Evolutionary conservation across 2,329 filamentous ascomycete genomes (phyloP), one percentile per base, ranked within the genome.

Genomic region (Hymenoscyphus fructigenus): DNA sequence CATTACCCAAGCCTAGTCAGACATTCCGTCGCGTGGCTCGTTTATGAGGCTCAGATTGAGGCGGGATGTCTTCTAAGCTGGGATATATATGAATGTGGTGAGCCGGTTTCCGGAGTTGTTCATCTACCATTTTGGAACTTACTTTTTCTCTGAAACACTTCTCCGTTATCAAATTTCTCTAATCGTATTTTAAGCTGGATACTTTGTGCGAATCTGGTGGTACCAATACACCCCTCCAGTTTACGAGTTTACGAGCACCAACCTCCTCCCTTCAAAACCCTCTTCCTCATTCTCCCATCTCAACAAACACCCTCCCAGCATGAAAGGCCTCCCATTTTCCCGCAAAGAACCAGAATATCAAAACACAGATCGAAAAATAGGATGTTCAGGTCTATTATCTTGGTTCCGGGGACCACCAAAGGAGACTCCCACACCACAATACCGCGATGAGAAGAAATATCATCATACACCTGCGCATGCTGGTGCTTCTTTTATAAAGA

Each of bases 381-480:
- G 20, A 17, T 66, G 57, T 34, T 59, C 61, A 26, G 58, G 61
- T 1, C 53, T 71, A 59, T 57, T 61, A 28, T 57, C 47, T 3
- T 29, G 65, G 15, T 65, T 66, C 44, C 60, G 55, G n/a, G 55
- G 61, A 14, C 63, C 61, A 14, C 38, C 65, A 26, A 63, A 60
- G 50, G 57, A 56, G 57, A 9, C 26, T 26, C 57, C 66, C 12
- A 53, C 58, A 44, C 34, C 59, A 28, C 55, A 59, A 44, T 61
- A 61, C 56, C 59, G 57, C 56, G 63, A 66, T 44, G 67, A 65
- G n/a, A 64, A 63, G 61, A 65, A 63, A 38, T 71, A 69, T 55
- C 64, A 66, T 41, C 69, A 71, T 29, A 62, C 50, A 5, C 68
- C 69, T 1, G 66, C 65, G 17, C 69, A 71, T 50, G 62, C 69